Conservation (phyloP, 352 stramenopile genomes). For the Halophytophthora polymorphica region DNA sequence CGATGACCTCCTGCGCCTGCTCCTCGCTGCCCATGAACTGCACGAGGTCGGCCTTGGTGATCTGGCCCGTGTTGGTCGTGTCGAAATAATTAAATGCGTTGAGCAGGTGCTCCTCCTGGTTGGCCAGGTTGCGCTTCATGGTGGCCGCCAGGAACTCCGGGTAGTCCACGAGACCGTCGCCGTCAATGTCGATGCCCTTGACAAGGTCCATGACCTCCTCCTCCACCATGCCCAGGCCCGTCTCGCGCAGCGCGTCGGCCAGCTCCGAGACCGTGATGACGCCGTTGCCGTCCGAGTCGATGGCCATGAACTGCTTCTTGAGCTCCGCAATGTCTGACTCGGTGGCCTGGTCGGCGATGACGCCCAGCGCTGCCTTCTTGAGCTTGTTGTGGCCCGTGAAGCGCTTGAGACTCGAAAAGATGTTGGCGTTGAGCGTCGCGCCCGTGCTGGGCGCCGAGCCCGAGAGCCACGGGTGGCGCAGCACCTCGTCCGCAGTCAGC, state of each 20-base stretch:
- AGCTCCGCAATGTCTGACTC: constrained; percentile 80
- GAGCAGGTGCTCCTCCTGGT: constrained; percentile 85
- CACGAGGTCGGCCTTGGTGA: constrained; percentile 87
- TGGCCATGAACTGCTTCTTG: constrained; percentile 87
- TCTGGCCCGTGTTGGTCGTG: constrained; percentile 81
- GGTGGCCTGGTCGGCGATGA: constrained; percentile 85
- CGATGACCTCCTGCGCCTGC: constrained; percentile 90
- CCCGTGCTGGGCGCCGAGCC: constrained; percentile 68
- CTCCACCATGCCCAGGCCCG: constrained; percentile 87
- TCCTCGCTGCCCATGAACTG: constrained; percentile 92
- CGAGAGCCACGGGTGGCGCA: constrained; percentile 84
- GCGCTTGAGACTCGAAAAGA: constrained; percentile 83
- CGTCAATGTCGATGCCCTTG: constrained; percentile 89
- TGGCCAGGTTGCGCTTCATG: constrained; percentile 87
- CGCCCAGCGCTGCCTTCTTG: constrained; percentile 85
- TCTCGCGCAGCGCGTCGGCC: constrained; percentile 69
- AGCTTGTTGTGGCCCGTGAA: constrained; percentile 90
- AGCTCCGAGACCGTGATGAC: constrained; percentile 90
- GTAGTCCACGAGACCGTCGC: constrained; percentile 86
- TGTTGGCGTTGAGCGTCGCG: constrained; percentile 79
- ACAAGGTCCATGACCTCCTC: constrained; percentile 86
- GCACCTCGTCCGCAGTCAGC: constrained; percentile 89
- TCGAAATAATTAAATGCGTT: constrained; percentile 92
- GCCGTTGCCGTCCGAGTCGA: constrained; percentile 82
- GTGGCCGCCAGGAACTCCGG: constrained; percentile 90